Percentiles rank a stretch among this genome's conserved stretches.
phyloP scores from a whole-genome alignment of 140 eudicot species.

The Bidens hawaiensis region DNA sequence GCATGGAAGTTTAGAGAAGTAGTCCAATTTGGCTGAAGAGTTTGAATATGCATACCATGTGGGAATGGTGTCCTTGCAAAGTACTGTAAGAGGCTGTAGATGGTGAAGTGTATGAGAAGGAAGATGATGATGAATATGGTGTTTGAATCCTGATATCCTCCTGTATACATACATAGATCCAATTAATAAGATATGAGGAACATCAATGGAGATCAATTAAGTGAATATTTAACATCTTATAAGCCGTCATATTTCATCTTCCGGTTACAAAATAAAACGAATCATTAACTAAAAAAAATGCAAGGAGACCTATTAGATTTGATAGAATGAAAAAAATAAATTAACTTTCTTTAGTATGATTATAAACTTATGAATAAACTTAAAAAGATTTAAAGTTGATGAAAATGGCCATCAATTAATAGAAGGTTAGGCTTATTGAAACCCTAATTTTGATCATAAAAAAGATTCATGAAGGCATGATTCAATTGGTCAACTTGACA shows the following conservation, averaged over 20 bases:
- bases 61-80: constrained; percentile 42
- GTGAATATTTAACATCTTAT: constrained; percentile 33
- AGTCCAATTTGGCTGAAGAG: not conserved
- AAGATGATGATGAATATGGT: constrained; percentile 36
- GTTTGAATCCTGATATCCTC: constrained; percentile 61
- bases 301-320: not conserved
- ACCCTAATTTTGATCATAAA: constrained; percentile 8
- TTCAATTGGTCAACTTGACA: constrained; percentile 2
- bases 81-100: constrained; percentile 49
- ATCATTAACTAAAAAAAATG: too few species aligned
- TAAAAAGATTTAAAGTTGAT: not conserved
- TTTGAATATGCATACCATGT: constrained; percentile 38
- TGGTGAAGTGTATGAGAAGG: constrained; percentile 48
- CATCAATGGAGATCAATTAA: not conserved
- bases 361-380: not conserved
- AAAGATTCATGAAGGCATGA: not conserved
- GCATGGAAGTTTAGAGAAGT: not conserved
- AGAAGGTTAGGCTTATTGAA: constrained; percentile 14
- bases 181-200: constrained; percentile 7
- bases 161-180: constrained; percentile 28
- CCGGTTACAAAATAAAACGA: too few species aligned
- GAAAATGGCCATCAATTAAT: constrained; percentile 6
- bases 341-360: not conserved
- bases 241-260: too few species aligned
- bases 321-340: too few species aligned